phyloP scores from a whole-genome alignment of 768 basidiomycete genomes.

The Rhodotorula kratochvilovae region DNA sequence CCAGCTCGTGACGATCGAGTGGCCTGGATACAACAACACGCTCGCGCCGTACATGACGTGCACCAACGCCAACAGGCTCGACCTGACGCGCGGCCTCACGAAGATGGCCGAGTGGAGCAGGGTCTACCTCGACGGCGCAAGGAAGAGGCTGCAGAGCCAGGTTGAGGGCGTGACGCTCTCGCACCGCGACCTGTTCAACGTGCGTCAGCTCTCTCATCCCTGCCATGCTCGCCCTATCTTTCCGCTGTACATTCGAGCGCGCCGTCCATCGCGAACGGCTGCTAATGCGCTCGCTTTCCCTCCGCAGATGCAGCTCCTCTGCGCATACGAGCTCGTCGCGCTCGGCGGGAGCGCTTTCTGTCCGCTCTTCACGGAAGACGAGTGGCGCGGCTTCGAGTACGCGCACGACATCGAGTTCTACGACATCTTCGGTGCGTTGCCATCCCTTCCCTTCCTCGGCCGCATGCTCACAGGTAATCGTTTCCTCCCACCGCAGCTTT shows the following conservation, averaged over 20 bases:
- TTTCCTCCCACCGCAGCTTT: conserved; percentile 57
- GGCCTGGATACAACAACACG: conserved; percentile 55
- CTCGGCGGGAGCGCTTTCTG: conserved; percentile 51
- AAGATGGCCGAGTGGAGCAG: conserved; percentile 57
- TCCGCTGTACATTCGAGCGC: no score
- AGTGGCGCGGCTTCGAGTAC: conserved; percentile 37
- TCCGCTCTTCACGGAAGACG: conserved; percentile 47
- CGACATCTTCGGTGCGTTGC: conserved; percentile 34
- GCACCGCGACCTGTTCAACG: conserved; percentile 63
- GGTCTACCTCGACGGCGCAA: conserved; percentile 67
- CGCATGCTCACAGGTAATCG: neutral
- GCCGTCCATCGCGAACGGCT: no score
- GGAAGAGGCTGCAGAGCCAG: conserved; percentile 56
- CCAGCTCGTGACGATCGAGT: conserved; percentile 71
- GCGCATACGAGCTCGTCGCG: conserved; percentile 78
- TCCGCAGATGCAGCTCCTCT: conserved; percentile 54
- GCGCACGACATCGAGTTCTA: conserved; percentile 47
- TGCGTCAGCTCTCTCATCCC: neutral
- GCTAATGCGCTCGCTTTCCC: neutral
- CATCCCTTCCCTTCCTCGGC: neutral
- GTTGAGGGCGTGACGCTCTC: conserved; percentile 62
- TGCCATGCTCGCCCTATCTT: neutral
- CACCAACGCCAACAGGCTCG: conserved; percentile 54
- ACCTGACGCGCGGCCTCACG: neutral
- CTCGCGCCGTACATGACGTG: conserved; percentile 55